These are phyloP conservation scores for Ceriops zippeliana DNA, from an alignment of 345 rosid species.

Conservation along the genomic window DNA sequence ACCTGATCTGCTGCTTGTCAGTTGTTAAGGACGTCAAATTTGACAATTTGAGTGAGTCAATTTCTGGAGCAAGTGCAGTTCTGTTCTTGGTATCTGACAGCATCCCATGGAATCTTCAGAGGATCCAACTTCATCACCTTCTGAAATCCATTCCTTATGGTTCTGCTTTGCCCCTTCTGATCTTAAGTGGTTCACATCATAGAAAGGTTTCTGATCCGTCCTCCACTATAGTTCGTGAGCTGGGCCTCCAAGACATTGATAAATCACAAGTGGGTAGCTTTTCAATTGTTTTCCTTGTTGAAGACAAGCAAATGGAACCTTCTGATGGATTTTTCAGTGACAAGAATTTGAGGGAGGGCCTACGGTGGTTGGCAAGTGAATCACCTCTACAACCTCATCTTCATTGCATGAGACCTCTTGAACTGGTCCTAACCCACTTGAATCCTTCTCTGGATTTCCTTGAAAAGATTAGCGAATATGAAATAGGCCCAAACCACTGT, in stretches of 20 bases:
- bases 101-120: conserved; percentile 66
- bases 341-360: conserved; percentile 58
- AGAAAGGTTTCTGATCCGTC: conserved; percentile 39
- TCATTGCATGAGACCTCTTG: conserved; percentile 44
- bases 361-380: conserved; percentile 73
- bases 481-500: conserved; percentile 56
- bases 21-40: conserved; percentile 52
- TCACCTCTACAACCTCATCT: conserved; percentile 74
- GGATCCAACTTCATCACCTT: conserved; percentile 51
- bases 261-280: conserved; percentile 55
- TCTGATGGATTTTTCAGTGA: conserved; percentile 68
- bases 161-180: conserved; percentile 73
- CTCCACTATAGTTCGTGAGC: conserved; percentile 34
- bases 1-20: conserved; percentile 60
- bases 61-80: conserved; percentile 70
- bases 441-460: conserved; percentile 46
- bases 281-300: conserved; percentile 54
- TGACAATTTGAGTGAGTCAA: conserved; percentile 32
- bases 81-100: conserved; percentile 60
- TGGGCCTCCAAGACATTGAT: conserved; percentile 66
- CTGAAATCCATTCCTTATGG: conserved; percentile 56
- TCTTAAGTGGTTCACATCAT: conserved; percentile 48
- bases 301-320: conserved; percentile 31
- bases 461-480: conserved; percentile 41
- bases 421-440: conserved; percentile 54